These are phyloP conservation scores for Podila epigama DNA, from an alignment of 192 early-diverging fungal genomes.

Conservation along the genomic window DNA sequence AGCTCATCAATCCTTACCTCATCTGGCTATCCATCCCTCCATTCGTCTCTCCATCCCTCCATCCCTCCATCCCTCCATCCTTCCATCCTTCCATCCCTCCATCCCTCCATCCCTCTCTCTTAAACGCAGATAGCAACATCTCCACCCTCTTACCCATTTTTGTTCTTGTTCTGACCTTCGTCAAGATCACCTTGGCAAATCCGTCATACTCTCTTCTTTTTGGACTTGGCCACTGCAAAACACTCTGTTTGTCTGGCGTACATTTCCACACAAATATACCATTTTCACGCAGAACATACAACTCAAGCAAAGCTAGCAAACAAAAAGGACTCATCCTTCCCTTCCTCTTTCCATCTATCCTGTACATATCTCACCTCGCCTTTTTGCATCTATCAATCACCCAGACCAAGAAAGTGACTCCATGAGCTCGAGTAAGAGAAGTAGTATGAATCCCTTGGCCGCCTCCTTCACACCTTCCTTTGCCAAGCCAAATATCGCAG, in stretches of 20 bases:
- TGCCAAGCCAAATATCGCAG: conserved; percentile 11
- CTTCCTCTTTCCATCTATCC: not conserved
- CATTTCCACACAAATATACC: not conserved
- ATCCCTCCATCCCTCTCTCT: not conserved
- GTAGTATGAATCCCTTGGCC: conserved; percentile 41
- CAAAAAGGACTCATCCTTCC: not conserved
- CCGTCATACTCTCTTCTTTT: too few relatives aligned
- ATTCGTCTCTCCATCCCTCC: not conserved
- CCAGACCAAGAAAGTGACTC: conserved; percentile 14
- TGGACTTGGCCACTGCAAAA: too few relatives aligned
- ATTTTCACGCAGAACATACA: not conserved
- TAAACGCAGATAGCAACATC: not conserved
- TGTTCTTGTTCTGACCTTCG: too few relatives aligned
- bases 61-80: not conserved
- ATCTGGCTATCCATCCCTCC: too few relatives aligned
- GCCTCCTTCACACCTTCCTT: conserved; percentile 44
- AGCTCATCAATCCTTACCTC: not conserved
- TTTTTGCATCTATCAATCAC: not conserved
- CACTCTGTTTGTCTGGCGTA: too few relatives aligned
- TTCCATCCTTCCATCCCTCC: not conserved
- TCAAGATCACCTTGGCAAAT: too few relatives aligned
- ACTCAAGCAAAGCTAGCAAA: not conserved
- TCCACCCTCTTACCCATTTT: not conserved
- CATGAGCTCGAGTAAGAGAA: conserved; percentile 20
- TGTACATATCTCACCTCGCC: not conserved